These are phyloP conservation scores for Mycosphaerella sp. DNA, from an alignment of 2,329 filamentous ascomycete genomes.

Conservation along the genomic window DNA sequence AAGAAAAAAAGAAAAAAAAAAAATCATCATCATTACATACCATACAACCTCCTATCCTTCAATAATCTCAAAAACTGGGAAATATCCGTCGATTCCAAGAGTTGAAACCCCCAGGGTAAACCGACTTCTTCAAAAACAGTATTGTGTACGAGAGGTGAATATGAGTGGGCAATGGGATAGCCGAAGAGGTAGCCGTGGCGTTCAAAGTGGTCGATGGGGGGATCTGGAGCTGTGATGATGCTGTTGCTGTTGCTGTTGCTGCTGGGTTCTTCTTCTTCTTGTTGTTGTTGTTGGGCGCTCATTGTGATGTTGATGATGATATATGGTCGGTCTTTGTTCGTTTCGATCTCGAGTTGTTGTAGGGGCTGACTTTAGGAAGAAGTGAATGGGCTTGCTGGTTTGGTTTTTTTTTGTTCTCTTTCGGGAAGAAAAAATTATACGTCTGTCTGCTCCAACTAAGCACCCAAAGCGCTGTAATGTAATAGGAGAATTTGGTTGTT, in stretches of 20 bases:
- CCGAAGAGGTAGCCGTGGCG: constrained; percentile 52
- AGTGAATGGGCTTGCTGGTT: no score
- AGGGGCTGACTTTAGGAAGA: no score
- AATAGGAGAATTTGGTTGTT: no score
- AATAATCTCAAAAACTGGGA: constrained; percentile 44
- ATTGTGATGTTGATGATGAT: not conserved
- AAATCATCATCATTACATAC: constrained; percentile 34
- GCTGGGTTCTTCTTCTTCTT: no score
- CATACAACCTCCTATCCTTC: constrained; percentile 55
- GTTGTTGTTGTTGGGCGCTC: constrained; percentile 10
- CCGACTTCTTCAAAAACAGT: constrained; percentile 48
- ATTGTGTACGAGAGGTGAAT: constrained; percentile 50
- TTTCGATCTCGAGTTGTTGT: not conserved
- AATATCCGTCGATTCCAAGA: constrained; percentile 43
- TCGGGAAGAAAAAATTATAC: no score
- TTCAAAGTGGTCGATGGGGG: constrained; percentile 35
- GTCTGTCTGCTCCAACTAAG: no score
- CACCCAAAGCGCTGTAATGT: no score
- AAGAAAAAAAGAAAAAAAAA: not conserved
- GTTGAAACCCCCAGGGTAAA: constrained; percentile 48
- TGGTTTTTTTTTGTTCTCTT: no score
- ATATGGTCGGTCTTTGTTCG: not conserved
- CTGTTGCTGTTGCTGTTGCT: not conserved
- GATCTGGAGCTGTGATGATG: constrained; percentile 24
- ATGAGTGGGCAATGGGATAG: constrained; percentile 51